Percentiles rank a stretch among this genome's conserved stretches.
phyloP scores from a whole-genome alignment of 352 stramenopile species.

The Phytophthora podocarpi region DNA sequence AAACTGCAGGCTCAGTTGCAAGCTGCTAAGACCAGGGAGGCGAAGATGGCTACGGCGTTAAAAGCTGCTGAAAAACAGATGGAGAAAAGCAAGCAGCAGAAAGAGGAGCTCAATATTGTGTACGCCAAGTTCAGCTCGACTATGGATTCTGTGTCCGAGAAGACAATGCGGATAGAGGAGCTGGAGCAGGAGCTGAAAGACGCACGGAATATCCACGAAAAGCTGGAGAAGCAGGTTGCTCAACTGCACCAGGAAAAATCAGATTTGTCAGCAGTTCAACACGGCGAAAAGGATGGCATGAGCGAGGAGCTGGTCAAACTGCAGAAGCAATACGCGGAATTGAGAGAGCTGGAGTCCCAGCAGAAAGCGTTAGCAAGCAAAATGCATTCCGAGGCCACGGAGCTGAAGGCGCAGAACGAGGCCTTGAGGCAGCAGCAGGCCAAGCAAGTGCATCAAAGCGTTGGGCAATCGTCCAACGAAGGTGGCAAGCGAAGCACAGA shows the following conservation, averaged over 20 bases:
- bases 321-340: slow-evolving; percentile 26
- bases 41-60: slow-evolving; percentile 5
- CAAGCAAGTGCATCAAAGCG: slow-evolving; percentile 17
- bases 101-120: slow-evolving; percentile 40
- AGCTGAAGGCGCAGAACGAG: slow-evolving; percentile 31
- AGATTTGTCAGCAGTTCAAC: slow-evolving; percentile 20
- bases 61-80: slow-evolving; percentile 16
- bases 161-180: slow-evolving; percentile 48
- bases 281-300: slow-evolving; percentile 6
- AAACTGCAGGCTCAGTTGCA: slow-evolving; percentile 42
- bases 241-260: slow-evolving; percentile 28
- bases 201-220: background rate
- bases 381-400: slow-evolving; percentile 25
- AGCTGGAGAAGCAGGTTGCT: slow-evolving; percentile 32
- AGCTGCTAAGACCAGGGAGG: slow-evolving; percentile 17
- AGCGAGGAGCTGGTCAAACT: slow-evolving; percentile 26
- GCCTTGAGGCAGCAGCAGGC: slow-evolving; percentile 17
- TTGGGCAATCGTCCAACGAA: slow-evolving; percentile 19
- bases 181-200: slow-evolving; percentile 34
- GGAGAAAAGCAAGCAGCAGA: slow-evolving; percentile 25
- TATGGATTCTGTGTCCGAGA: slow-evolving; percentile 41
- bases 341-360: slow-evolving; percentile 20
- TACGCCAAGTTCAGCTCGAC: slow-evolving; percentile 39
- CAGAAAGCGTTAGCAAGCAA: slow-evolving; percentile 9
- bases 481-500: background rate